Percentiles rank a stretch among this genome's conserved stretches.
These are phyloP conservation scores for Botrytis cinerea DNA, from an alignment of 2,329 filamentous ascomycete species.

Conservation along the genomic window DNA sequence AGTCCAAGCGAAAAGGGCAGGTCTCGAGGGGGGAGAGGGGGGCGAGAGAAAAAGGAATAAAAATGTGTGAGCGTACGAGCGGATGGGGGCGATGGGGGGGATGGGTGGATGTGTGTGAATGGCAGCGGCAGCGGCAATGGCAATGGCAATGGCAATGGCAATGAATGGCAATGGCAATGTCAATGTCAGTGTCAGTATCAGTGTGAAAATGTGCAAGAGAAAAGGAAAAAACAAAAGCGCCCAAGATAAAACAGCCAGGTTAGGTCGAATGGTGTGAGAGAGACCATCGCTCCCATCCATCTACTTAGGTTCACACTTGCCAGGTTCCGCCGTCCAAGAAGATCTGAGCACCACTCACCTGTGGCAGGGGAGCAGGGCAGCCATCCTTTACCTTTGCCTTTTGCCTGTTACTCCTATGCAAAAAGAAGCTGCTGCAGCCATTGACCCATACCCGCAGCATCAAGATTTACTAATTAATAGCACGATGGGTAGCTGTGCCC, in stretches of 20 bases:
- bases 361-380: not conserved
- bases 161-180: not conserved
- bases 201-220: not conserved
- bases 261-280: constrained; percentile 1
- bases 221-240: not conserved
- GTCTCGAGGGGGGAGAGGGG: not conserved
- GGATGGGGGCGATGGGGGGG: too few species aligned
- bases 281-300: too few species aligned
- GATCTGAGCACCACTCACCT: not conserved
- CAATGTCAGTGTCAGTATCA: not conserved
- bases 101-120: not conserved
- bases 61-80: not conserved
- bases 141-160: not conserved
- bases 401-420: not conserved
- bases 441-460: not conserved
- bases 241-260: not conserved
- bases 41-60: not conserved
- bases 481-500: not conserved
- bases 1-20: constrained; percentile 3
- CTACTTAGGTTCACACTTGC: not conserved
- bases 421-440: not conserved
- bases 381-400: not conserved
- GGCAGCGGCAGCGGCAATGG: not conserved
- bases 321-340: constrained; percentile 6
- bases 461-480: not conserved